Conservation (phyloP, 1,139 yeast genomes). For the Saccharomyces hybrid region DNA sequence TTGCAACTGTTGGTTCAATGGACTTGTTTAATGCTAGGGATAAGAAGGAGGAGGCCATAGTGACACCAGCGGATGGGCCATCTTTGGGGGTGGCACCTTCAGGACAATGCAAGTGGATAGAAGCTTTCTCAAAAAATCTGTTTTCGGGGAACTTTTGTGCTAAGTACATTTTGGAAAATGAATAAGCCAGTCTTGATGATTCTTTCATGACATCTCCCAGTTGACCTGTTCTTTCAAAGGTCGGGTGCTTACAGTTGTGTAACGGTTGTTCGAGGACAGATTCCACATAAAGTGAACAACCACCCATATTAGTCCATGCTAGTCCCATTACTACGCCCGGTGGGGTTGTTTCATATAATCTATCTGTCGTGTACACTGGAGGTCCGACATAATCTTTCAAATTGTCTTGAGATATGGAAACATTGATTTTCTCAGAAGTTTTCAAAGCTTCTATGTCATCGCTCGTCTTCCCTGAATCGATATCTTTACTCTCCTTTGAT, state of each 20-base stretch:
- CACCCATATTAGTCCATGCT: constrained; percentile 89
- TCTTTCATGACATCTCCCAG: constrained; percentile 97
- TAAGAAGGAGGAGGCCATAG: constrained; percentile 81
- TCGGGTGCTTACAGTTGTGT: constrained; percentile 41
- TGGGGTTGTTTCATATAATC: constrained; percentile 75
- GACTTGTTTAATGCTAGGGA: constrained; percentile 74
- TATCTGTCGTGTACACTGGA: constrained; percentile 74
- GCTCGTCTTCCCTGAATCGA: constrained; percentile 29
- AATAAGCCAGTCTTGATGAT: constrained; percentile 85
- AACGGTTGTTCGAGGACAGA: constrained; percentile 83
- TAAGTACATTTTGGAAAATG: constrained; percentile 80
- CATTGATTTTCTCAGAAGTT: constrained; percentile 35
- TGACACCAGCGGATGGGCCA: constrained; percentile 97
- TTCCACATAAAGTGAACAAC: constrained; percentile 88
- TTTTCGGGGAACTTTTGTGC: constrained; percentile 71
- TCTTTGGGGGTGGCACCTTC: constrained; percentile 97
- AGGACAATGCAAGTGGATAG: constrained; percentile 92
- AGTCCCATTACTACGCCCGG: constrained; percentile 97
- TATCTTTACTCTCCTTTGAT: constrained; percentile 29
- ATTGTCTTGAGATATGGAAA: constrained; percentile 55
- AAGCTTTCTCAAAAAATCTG: constrained; percentile 85
- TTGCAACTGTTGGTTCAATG: constrained; percentile 74
- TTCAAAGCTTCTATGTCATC: constrained; percentile 34
- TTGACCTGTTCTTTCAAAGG: constrained; percentile 75
- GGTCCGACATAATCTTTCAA: constrained; percentile 88